Conservation (phyloP, 2,329 filamentous ascomycete genomes). For the Bipolaris cookei region DNA sequence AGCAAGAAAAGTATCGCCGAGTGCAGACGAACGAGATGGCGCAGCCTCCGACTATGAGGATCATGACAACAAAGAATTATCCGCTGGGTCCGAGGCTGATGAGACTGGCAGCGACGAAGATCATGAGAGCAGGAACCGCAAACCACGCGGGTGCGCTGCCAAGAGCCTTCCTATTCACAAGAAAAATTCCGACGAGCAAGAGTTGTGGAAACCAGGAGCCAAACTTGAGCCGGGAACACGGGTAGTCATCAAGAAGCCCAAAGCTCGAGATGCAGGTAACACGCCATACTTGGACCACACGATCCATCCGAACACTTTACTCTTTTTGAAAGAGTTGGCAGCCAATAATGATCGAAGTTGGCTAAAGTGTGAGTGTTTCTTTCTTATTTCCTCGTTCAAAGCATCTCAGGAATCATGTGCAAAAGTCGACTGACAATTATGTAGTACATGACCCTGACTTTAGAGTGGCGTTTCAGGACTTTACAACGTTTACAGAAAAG, state of each 20-base stretch:
- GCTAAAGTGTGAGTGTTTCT: conserved; percentile 62
- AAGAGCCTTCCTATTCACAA: conserved; percentile 31
- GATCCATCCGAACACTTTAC: conserved; percentile 68
- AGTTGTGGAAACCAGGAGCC: conserved; percentile 64
- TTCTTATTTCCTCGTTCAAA: neutral
- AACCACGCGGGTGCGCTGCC: conserved; percentile 24
- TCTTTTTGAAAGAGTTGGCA: conserved; percentile 65
- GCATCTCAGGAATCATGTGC: neutral
- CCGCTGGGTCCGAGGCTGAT: conserved; percentile 43
- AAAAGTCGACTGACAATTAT: conserved; percentile 19
- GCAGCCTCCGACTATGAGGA: conserved; percentile 53
- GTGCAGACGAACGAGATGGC: conserved; percentile 46
- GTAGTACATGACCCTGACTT: conserved; percentile 81
- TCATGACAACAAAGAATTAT: conserved; percentile 40
- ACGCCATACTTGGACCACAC: conserved; percentile 63
- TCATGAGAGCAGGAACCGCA: conserved; percentile 33
- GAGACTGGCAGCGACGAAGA: conserved; percentile 41
- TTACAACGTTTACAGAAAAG: conserved; percentile 76
- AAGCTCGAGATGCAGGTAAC: conserved; percentile 65
- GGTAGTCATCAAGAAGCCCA: conserved; percentile 67
- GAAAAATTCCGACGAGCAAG: conserved; percentile 50
- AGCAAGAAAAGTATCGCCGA: conserved; percentile 24
- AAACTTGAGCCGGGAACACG: conserved; percentile 65
- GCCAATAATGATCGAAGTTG: conserved; percentile 68
- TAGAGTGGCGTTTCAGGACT: conserved; percentile 78